These are phyloP conservation scores for Phalaenopsis hybrid DNA, from an alignment of 116 monocot genomes.

Conservation along the genomic window DNA sequence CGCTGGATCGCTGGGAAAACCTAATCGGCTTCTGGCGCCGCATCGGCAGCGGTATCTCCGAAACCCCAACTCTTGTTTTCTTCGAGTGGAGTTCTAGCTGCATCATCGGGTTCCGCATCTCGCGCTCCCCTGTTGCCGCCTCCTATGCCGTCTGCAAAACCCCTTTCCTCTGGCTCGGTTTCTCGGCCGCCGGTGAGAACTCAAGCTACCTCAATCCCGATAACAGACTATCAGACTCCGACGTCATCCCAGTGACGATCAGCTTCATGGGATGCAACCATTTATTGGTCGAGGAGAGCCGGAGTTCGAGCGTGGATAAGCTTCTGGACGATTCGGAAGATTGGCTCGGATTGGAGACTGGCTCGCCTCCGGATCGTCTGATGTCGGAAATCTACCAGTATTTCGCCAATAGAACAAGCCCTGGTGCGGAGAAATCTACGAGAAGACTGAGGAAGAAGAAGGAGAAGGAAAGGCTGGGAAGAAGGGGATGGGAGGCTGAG, in stretches of 20 bases:
- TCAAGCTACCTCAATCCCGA: conserved; percentile 29
- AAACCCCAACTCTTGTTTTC: conserved; percentile 45
- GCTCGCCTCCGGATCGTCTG: conserved; percentile 61
- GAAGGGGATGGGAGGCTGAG: conserved; percentile 43
- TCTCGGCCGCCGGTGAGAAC: conserved; percentile 34
- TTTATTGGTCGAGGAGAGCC: conserved; percentile 57
- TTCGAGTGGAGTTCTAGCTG: conserved; percentile 74
- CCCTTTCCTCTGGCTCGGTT: conserved; percentile 73
- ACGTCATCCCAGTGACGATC: conserved; percentile 47
- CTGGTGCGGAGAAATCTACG: conserved; percentile 38
- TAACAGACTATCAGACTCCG: conserved; percentile 12
- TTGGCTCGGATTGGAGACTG: conserved; percentile 8
- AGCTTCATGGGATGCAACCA: conserved; percentile 65
- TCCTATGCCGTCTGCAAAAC: conserved; percentile 47
- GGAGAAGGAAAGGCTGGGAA: conserved; percentile 41
- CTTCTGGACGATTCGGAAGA: conserved; percentile 7
- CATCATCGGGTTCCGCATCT: conserved; percentile 59
- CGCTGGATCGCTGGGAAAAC: conserved; percentile 54
- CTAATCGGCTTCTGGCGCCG: conserved; percentile 96
- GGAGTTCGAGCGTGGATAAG: conserved; percentile 8
- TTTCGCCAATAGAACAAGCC: conserved; percentile 84
- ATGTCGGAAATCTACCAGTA: conserved; percentile 77
- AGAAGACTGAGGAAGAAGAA: conserved; percentile 68
- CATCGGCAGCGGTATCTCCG: conserved; percentile 26
- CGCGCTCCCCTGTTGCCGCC: conserved; percentile 33